phyloP scores from a whole-genome alignment of 139 green algal genomes.

The Picochlorum sp. region DNA sequence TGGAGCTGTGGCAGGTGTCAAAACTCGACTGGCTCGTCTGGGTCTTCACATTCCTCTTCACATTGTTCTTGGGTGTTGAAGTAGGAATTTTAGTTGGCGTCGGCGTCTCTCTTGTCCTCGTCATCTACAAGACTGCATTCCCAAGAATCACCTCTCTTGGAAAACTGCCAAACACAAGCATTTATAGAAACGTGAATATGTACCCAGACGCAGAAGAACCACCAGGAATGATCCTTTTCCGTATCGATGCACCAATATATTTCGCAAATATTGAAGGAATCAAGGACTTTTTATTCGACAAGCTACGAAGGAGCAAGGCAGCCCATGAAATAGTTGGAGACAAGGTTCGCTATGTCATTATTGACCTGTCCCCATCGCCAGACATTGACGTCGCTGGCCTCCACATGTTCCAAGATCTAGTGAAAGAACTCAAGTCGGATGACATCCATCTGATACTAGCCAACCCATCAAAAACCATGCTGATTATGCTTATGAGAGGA shows the following conservation, averaged over 20 bases:
- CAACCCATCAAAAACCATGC: slow-evolving; percentile 40
- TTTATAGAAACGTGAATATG: slow-evolving; percentile 19
- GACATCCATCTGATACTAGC: slow-evolving; percentile 43
- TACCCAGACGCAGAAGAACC: slow-evolving; percentile 21
- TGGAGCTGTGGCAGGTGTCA: slow-evolving; percentile 14
- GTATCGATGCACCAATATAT: slow-evolving; percentile 60
- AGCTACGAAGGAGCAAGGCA: slow-evolving; percentile 13
- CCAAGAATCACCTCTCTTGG: slow-evolving; percentile 20
- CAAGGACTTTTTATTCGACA: slow-evolving; percentile 41
- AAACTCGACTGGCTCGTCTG: slow-evolving; percentile 31
- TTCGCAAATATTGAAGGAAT: slow-evolving; percentile 59
- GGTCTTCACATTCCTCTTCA: slow-evolving; percentile 21
- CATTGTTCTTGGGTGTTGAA: slow-evolving; percentile 34
- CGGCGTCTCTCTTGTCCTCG: slow-evolving; percentile 23
- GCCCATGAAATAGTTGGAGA: background rate
- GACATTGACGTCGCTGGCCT: slow-evolving; percentile 68
- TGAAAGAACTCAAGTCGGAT: slow-evolving; percentile 20
- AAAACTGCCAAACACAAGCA: slow-evolving; percentile 15
- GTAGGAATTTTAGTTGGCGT: slow-evolving; percentile 29
- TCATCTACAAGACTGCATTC: slow-evolving; percentile 32
- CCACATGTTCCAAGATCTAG: slow-evolving; percentile 40
- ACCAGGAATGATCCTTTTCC: slow-evolving; percentile 50
- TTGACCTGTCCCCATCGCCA: slow-evolving; percentile 69
- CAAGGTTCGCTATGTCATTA: slow-evolving; percentile 54
- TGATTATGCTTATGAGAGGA: slow-evolving; percentile 9